Percentiles rank a stretch among this genome's conserved stretches.
Evolutionary conservation across 1,284 basidiomycete genomes (phyloP).

Genomic region (Malassezia sympodialis): DNA sequence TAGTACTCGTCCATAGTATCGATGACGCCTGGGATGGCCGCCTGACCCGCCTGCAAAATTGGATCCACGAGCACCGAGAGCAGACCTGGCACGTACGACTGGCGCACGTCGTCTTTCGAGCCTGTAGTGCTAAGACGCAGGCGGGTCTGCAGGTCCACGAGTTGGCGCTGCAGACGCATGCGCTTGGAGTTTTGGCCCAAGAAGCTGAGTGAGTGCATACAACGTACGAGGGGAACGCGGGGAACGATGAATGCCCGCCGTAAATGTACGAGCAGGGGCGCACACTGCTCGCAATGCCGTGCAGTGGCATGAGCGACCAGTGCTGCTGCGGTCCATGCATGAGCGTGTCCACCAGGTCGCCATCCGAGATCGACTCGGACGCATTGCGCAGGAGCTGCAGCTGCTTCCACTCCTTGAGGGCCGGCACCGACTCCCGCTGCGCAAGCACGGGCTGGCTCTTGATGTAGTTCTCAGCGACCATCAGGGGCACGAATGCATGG

Average conservation of each 20-base stretch:
- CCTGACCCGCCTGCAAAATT: constrained; percentile 55
- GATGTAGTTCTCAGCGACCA: constrained; percentile 65
- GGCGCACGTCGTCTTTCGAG: constrained; percentile 74
- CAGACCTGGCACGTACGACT: constrained; percentile 77
- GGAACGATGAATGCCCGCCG: constrained; percentile 28
- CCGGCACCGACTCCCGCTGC: constrained; percentile 49
- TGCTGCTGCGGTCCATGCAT: constrained; percentile 83
- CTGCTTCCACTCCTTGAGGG: constrained; percentile 57
- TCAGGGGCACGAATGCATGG: constrained; percentile 80
- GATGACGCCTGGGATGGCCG: constrained; percentile 69
- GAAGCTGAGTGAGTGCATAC: constrained; percentile 57
- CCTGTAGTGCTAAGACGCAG: constrained; percentile 90
- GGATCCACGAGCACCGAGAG: constrained; percentile 70
- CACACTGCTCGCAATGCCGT: constrained; percentile 80
- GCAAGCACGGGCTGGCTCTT: constrained; percentile 49
- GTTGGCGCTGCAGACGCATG: constrained; percentile 65
- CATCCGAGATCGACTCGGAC: constrained; percentile 82
- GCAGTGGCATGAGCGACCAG: constrained; percentile 87
- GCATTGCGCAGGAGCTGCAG: constrained; percentile 65
- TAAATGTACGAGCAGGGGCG: constrained; percentile 49
- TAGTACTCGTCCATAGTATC: constrained; percentile 86
- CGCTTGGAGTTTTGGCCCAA: constrained; percentile 94
- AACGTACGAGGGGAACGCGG: constrained; percentile 26
- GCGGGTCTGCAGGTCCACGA: constrained; percentile 81
- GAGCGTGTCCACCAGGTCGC: constrained; percentile 82